Evolutionary conservation across 2,329 filamentous ascomycete species (phyloP).

Genomic region (Colletotrichum graminicola): DNA sequence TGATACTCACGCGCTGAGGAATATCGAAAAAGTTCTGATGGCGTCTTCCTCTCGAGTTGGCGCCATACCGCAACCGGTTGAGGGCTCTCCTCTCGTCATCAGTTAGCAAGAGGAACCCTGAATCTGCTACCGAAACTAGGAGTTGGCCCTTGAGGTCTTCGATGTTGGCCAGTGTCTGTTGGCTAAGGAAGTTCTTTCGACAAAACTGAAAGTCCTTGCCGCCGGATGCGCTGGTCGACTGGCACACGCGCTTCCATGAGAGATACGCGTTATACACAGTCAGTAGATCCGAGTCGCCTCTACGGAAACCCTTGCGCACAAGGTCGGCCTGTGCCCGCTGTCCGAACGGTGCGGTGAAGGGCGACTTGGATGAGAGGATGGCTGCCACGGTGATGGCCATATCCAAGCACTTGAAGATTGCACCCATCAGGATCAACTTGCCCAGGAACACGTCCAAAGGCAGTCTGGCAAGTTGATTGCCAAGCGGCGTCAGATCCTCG

Average conservation of each 20-base stretch:
- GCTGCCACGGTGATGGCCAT: slow-evolving; percentile 92
- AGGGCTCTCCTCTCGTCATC: slow-evolving; percentile 78
- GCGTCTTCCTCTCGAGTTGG: slow-evolving; percentile 63
- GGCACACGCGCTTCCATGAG: slow-evolving; percentile 87
- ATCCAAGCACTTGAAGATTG: slow-evolving; percentile 91
- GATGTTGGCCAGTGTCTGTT: slow-evolving; percentile 90
- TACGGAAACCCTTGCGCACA: slow-evolving; percentile 81
- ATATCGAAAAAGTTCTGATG: slow-evolving; percentile 85
- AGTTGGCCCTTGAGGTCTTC: slow-evolving; percentile 97
- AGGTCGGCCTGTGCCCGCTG: slow-evolving; percentile 85
- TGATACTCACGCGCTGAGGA: slow-evolving; percentile 78
- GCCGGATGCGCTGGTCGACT: slow-evolving; percentile 65
- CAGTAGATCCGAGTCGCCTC: slow-evolving; percentile 90
- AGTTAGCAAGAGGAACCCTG: slow-evolving; percentile 83
- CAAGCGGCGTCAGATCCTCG: slow-evolving; percentile 89
- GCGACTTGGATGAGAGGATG: slow-evolving; percentile 93
- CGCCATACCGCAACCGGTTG: slow-evolving; percentile 74
- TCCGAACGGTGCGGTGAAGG: slow-evolving; percentile 88
- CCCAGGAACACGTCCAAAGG: slow-evolving; percentile 95
- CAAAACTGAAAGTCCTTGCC: slow-evolving; percentile 90
- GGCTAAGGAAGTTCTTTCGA: slow-evolving; percentile 91
- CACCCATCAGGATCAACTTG: slow-evolving; percentile 89
- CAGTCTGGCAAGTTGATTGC: slow-evolving; percentile 86
- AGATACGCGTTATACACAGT: slow-evolving; percentile 95
- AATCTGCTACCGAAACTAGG: slow-evolving; percentile 85